Base-by-base conservation (phyloP, 345 rosid genomes). In the Arabidopsis arenosa region DNA sequence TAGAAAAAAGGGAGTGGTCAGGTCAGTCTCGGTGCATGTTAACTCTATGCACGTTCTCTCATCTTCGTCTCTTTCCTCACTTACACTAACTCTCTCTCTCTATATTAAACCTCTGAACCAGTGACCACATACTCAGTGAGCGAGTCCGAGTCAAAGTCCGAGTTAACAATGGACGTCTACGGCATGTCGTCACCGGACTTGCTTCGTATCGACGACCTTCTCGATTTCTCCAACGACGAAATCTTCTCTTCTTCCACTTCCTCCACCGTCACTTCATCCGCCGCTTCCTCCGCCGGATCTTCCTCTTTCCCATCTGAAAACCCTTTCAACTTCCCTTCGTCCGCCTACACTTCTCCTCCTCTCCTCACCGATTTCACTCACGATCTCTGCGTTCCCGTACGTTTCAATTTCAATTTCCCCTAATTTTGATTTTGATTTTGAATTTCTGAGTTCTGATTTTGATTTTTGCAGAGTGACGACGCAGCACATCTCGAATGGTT, bases 401-500 rank as follows among this genome's bases (percentile, higher is more conserved):
- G 72, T 12, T 13, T 47, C 23, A 17, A 15, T 58, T 21, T 52
- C 48, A 4, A 8, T 14, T 47, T 21, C 23, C 0, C 28, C 48
- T 47, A 13, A n/a, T 66, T 75, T 5, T 49, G 1, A 9, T 11
- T 61, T 23, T 35, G 2, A 5, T 53, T 60, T 61, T 23, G 26
- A 23, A 49, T 65, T 44, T 32, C 2, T 23, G 14, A 5, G 9
- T 44, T 12, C 32, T 28, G 32, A 28, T 28, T 69, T 11, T 6
- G 63, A 12, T 6, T 49, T 9, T 57, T 63, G 80, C 67, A 92
- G 97, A 83, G 83, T 70, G 93, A 92, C 73, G 96, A 92, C 57
- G 90, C 85, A 69, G 97, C 97, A 7, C 93, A 92, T 82, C 79
- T 92, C 63, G 97, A 92, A 66, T 90, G 96, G 97, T 64, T 92